Conservation (phyloP, 345 rosid species). For the Erodium maritimum region DNA sequence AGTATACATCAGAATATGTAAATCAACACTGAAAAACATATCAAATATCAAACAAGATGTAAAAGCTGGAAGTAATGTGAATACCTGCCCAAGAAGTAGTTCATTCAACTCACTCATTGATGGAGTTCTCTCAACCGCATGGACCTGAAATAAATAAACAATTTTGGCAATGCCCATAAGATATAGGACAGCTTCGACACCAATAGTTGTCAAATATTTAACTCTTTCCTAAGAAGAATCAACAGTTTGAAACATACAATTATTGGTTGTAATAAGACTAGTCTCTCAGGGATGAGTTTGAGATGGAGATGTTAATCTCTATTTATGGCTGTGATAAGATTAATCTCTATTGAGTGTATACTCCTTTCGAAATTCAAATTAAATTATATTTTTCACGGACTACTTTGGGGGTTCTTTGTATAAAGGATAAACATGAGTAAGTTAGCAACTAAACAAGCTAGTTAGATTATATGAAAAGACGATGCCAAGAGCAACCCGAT, state of each 20-base stretch:
- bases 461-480: not conserved
- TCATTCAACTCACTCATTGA: constrained; percentile 95
- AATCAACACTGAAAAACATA: too few species aligned
- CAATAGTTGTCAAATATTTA: not conserved
- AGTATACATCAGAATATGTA: not conserved
- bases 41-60: too few species aligned
- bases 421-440: not conserved
- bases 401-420: not conserved
- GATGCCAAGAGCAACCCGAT: not conserved
- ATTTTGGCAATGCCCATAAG: too few species aligned
- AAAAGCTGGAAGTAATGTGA: constrained; percentile 1
- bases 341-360: too few species aligned
- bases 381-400: too few species aligned
- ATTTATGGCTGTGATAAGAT: too few species aligned
- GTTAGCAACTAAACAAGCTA: too few species aligned
- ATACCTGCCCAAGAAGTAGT: constrained; percentile 81
- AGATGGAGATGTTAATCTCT: too few species aligned
- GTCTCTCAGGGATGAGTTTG: too few species aligned
- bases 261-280: not conserved
- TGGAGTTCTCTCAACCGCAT: constrained; percentile 84
- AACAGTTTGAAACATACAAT: not conserved
- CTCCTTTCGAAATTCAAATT: too few species aligned
- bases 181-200: not conserved
- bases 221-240: not conserved
- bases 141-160: constrained; percentile 42